phyloP scores from a whole-genome alignment of 2,329 filamentous ascomycete genomes.

The Aspergillus chevalieri region DNA sequence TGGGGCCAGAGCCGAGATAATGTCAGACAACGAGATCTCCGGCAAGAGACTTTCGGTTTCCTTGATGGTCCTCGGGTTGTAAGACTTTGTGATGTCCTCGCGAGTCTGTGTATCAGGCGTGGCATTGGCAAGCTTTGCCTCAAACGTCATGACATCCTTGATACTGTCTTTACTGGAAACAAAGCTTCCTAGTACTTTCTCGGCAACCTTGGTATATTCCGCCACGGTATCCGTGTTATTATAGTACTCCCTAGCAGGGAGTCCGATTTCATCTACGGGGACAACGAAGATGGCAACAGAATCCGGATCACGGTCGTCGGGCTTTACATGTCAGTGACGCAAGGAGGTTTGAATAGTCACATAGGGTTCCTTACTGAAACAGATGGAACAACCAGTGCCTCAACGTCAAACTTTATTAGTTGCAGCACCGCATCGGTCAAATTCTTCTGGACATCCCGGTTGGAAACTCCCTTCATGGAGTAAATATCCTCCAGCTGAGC shows the following conservation, averaged over 20 bases:
- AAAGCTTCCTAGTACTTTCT: slow-evolving; percentile 38
- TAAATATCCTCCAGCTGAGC: slow-evolving; percentile 46
- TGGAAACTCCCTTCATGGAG: slow-evolving; percentile 24
- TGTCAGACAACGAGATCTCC: slow-evolving; percentile 48
- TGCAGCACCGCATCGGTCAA: slow-evolving; percentile 33
- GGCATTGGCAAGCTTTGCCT: slow-evolving; percentile 54
- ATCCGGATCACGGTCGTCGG: slow-evolving; percentile 52
- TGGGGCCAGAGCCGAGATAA: slow-evolving; percentile 51
- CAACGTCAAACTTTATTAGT: slow-evolving; percentile 32
- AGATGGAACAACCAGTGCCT: slow-evolving; percentile 25
- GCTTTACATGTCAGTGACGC: slow-evolving; percentile 15
- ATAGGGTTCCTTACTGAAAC: slow-evolving; percentile 25
- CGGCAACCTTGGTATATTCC: slow-evolving; percentile 45
- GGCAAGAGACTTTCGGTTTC: slow-evolving; percentile 53
- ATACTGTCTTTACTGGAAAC: slow-evolving; percentile 22
- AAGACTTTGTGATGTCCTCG: slow-evolving; percentile 60
- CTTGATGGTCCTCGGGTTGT: slow-evolving; percentile 56
- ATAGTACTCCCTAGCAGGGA: slow-evolving; percentile 59
- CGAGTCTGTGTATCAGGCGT: slow-evolving; percentile 54
- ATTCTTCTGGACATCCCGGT: slow-evolving; percentile 16
- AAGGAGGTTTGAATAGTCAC: neutral
- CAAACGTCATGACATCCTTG: slow-evolving; percentile 50
- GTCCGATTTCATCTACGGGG: slow-evolving; percentile 46
- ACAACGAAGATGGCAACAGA: slow-evolving; percentile 44
- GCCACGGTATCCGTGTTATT: slow-evolving; percentile 48